Evolutionary conservation across 805 yeast species (phyloP).

Genomic region (Yarrowia yakushimensis): DNA sequence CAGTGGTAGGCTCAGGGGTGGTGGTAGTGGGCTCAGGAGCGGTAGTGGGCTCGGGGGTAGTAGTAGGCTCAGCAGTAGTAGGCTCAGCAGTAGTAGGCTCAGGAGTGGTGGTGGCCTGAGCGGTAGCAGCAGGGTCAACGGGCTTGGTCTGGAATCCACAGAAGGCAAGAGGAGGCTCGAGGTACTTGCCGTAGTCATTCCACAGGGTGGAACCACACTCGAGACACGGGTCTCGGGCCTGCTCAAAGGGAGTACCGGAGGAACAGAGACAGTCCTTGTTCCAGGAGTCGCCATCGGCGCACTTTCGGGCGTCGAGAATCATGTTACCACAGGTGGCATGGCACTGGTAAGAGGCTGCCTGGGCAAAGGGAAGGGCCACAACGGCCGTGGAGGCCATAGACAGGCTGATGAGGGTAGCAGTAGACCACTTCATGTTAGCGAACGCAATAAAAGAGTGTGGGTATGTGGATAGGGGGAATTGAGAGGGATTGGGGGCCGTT

Average conservation of each 20-base stretch:
- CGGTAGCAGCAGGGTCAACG: neutral
- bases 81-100: neutral
- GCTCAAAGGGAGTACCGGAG: neutral
- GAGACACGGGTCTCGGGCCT: neutral
- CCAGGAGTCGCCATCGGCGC: constrained; percentile 4
- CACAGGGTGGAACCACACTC: constrained; percentile 13
- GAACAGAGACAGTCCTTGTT: constrained; percentile 1
- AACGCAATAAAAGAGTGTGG: neutral
- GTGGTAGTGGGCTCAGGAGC: neutral
- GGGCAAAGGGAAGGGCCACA: neutral
- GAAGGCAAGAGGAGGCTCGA: constrained; percentile 13
- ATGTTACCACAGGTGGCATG: constrained; percentile 21
- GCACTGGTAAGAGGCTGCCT: constrained; percentile 5
- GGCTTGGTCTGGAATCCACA: constrained; percentile 23
- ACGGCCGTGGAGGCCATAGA: constrained; percentile 60
- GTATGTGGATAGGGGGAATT: neutral
- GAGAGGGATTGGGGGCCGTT: neutral
- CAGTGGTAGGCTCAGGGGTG: neutral
- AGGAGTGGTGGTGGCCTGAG: neutral
- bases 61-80: neutral
- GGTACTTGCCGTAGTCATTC: constrained; percentile 17
- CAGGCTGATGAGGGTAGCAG: neutral
- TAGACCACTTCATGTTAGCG: constrained; percentile 35
- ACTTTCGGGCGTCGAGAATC: constrained; percentile 11
- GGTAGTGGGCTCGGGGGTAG: neutral